Percentiles rank a stretch among this genome's conserved stretches.
Conservation (phyloP, 495 filamentous ascomycete species). For the Pseudevernia furfuracea region DNA sequence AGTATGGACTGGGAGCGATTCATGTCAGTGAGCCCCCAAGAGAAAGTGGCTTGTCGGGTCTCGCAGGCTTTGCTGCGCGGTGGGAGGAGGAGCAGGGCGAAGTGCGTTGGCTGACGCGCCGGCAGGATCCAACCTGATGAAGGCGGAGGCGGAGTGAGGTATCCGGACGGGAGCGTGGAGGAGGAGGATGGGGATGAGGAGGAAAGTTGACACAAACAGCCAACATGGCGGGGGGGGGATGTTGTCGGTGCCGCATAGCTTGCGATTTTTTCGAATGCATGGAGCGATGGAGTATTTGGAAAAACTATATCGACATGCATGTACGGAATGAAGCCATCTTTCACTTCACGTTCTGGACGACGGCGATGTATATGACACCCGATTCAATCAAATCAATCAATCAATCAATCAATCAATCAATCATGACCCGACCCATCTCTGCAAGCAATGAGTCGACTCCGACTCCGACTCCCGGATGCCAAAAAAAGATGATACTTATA, state of each 20-base stretch:
- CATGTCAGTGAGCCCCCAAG: constrained; percentile 2
- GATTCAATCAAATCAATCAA: not conserved
- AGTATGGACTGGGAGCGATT: constrained; percentile 20
- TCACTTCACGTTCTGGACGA: not conserved
- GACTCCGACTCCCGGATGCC: no score
- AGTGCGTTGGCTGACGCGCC: not conserved
- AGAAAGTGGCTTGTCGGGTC: not conserved
- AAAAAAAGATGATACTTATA: no score
- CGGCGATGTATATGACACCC: not conserved
- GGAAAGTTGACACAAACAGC: not conserved
- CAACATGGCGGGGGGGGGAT: not conserved
- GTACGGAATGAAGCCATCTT: no score
- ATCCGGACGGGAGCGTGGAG: not conserved
- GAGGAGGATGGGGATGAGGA: not conserved
- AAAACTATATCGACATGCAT: not conserved
- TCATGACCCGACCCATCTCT: no score
- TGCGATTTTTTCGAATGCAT: constrained; percentile 7
- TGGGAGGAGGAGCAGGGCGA: not conserved
- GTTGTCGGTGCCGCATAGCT: constrained; percentile 3
- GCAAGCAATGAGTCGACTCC: no score
- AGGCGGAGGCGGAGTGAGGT: not conserved
- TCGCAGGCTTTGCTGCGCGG: constrained; percentile 11
- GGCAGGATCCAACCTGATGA: not conserved
- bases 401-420: no score
- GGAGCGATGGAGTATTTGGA: constrained; percentile 1